phyloP scores from a whole-genome alignment of 495 filamentous ascomycete species.

The Lineolata rhizophorae region DNA sequence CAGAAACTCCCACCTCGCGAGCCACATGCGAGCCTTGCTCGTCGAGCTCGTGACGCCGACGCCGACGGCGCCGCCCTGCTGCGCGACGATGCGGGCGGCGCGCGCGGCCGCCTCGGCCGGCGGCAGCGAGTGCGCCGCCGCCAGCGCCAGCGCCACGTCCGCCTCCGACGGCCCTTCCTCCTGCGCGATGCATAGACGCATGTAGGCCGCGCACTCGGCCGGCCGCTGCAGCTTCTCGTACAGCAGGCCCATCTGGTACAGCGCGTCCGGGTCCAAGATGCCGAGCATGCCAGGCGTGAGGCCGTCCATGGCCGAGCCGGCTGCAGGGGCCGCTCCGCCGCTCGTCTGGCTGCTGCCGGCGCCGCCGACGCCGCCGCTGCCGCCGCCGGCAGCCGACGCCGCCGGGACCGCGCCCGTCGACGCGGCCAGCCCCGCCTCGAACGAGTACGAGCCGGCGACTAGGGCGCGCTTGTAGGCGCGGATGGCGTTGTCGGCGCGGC shows the following conservation, averaged over 20 bases:
- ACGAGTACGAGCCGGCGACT: slow-evolving; percentile 50
- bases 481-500: slow-evolving; percentile 62
- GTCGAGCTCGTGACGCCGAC: slow-evolving; percentile 63
- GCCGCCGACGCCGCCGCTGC: slow-evolving; percentile 1
- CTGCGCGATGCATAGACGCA: slow-evolving; percentile 85
- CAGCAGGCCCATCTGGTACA: slow-evolving; percentile 74
- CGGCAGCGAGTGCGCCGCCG: slow-evolving; percentile 17
- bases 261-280: slow-evolving; percentile 69
- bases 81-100: too few relatives aligned
- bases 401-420: slow-evolving; percentile 12
- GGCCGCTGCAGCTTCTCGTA: slow-evolving; percentile 59
- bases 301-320: too few relatives aligned
- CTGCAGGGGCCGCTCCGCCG: slow-evolving; percentile 2
- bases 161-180: slow-evolving; percentile 45
- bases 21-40: slow-evolving; percentile 82
- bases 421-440: slow-evolving; percentile 30
- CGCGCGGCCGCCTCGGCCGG: too few relatives aligned
- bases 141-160: slow-evolving; percentile 20
- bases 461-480: slow-evolving; percentile 86
- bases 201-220: slow-evolving; percentile 68
- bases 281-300: too few relatives aligned
- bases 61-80: slow-evolving; percentile 5
- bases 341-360: slow-evolving; percentile 3
- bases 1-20: slow-evolving; percentile 60
- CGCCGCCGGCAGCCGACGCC: not conserved